Conservation (phyloP, 1,284 basidiomycete genomes). For the Chondrostereum purpureum region DNA sequence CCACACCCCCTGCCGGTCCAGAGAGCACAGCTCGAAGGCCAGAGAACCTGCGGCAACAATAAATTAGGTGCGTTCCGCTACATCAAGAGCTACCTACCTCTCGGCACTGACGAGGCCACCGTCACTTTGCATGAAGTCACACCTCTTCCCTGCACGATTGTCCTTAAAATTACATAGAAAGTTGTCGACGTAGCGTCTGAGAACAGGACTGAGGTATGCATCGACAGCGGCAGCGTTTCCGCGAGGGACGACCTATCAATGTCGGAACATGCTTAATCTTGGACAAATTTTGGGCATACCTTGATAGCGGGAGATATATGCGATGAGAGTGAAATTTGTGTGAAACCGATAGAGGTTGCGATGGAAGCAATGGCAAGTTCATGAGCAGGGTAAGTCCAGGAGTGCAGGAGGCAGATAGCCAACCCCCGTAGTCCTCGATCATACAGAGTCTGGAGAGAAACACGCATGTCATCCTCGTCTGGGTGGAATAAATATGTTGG, state of each 20-base stretch:
- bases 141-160: constrained; percentile 34
- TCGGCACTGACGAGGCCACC: constrained; percentile 51
- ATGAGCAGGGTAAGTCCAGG: constrained; percentile 57
- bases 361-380: constrained; percentile 51
- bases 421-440: constrained; percentile 50
- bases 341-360: constrained; percentile 53
- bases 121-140: constrained; percentile 73
- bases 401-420: constrained; percentile 60
- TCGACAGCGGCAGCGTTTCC: constrained; percentile 68
- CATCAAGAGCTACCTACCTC: constrained; percentile 4
- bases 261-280: constrained; percentile 39
- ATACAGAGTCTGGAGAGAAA: constrained; percentile 43
- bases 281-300: background rate
- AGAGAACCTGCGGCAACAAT: constrained; percentile 61
- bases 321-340: constrained; percentile 59
- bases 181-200: constrained; percentile 57
- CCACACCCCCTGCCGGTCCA: constrained; percentile 75
- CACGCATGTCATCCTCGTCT: constrained; percentile 29
- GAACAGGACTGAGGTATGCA: constrained; percentile 69
- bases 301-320: constrained; percentile 31
- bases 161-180: constrained; percentile 64
- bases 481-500: background rate
- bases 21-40: constrained; percentile 74
- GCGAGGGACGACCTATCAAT: constrained; percentile 62
- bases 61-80: background rate